These are phyloP conservation scores for Talaromyces amestolkiae DNA, from an alignment of 2,329 filamentous ascomycete genomes.

Conservation along the genomic window DNA sequence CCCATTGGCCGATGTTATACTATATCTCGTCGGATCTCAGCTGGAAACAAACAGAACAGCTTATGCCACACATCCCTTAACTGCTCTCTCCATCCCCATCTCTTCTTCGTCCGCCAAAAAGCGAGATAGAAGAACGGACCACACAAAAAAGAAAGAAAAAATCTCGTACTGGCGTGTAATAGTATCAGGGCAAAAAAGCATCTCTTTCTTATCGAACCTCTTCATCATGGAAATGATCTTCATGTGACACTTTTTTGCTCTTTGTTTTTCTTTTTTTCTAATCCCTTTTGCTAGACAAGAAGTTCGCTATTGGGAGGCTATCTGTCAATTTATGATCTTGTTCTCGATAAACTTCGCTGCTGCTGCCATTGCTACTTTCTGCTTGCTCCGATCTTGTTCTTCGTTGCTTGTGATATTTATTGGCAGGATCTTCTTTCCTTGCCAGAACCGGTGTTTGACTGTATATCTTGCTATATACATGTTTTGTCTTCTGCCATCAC, in stretches of 20 bases:
- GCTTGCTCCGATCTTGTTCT: background rate
- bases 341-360: constrained; percentile 9
- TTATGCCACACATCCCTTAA: background rate
- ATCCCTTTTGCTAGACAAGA: constrained; percentile 18
- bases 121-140: background rate
- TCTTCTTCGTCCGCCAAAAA: background rate
- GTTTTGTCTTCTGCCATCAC: background rate
- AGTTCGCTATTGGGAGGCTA: constrained; percentile 17
- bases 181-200: constrained; percentile 11
- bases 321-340: constrained; percentile 17
- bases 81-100: background rate
- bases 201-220: constrained; percentile 2
- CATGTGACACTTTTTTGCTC: background rate
- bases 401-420: background rate
- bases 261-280: background rate
- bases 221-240: background rate
- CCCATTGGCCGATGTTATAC: background rate
- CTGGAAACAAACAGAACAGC: constrained; percentile 13
- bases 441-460: background rate
- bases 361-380: constrained; percentile 19
- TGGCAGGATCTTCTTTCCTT: background rate
- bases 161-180: constrained; percentile 12
- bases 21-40: background rate
- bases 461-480: constrained; percentile 3
- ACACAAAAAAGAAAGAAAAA: background rate